Conservation (phyloP, 108 stramenopile genomes). For the Skeletonema costatum region DNA sequence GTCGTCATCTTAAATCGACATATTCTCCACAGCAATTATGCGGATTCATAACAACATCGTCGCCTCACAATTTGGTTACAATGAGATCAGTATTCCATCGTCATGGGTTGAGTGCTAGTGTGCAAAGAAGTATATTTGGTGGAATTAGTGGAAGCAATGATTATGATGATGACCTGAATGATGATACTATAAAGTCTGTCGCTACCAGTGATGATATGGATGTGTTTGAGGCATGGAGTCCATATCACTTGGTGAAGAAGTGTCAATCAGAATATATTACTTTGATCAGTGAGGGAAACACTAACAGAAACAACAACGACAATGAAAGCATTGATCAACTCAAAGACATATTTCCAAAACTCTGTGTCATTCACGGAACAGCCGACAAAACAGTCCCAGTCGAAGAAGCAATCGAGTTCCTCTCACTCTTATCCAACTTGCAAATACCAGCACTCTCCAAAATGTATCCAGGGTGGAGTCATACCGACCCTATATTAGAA, state of each 20-base stretch:
- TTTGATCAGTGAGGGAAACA: neutral
- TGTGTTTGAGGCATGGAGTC: slow-evolving; percentile 36
- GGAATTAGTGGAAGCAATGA: neutral
- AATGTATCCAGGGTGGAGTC: slow-evolving; percentile 60
- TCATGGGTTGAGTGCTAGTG: slow-evolving; percentile 46
- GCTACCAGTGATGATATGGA: neutral
- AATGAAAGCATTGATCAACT: slow-evolving; percentile 2
- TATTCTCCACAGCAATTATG: slow-evolving; percentile 29
- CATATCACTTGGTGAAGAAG: slow-evolving; percentile 43
- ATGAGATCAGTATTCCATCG: slow-evolving; percentile 50
- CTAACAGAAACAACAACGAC: neutral
- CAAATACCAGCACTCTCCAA: slow-evolving; percentile 19
- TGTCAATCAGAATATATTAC: slow-evolving; percentile 16
- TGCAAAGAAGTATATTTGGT: slow-evolving; percentile 53
- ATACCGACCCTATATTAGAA: slow-evolving; percentile 75
- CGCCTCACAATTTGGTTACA: slow-evolving; percentile 51
- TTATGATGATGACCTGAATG: neutral
- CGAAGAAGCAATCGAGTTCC: slow-evolving; percentile 42
- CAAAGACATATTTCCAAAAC: slow-evolving; percentile 48
- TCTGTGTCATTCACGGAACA: slow-evolving; percentile 56
- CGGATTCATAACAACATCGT: slow-evolving; percentile 56
- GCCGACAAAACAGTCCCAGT: slow-evolving; percentile 60
- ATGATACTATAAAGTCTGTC: neutral
- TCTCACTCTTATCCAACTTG: slow-evolving; percentile 24
- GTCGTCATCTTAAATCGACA: slow-evolving; percentile 13